Conservation (phyloP, 306 rosid genomes). For the Citrullus mucosospermus region DNA sequence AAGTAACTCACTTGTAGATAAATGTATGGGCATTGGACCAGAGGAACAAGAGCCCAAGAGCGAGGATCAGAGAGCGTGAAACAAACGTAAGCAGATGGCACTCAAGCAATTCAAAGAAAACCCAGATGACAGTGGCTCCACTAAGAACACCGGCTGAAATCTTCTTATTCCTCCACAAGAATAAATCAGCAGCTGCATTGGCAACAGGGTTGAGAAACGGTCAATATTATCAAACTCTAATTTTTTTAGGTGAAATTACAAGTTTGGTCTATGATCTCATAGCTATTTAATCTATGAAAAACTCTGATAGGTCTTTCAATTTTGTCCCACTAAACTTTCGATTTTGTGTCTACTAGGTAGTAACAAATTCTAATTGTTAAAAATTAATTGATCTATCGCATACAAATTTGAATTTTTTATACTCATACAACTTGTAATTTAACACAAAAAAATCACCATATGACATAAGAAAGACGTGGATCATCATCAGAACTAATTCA, state of each 20-base stretch:
- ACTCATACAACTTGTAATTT: background rate
- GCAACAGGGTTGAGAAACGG: background rate
- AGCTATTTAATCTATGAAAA: too few relatives aligned
- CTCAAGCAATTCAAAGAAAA: conserved; percentile 72
- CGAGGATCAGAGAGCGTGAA: conserved; percentile 41
- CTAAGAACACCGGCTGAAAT: conserved; percentile 60
- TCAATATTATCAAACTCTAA: background rate
- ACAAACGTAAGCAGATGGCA: conserved; percentile 75
- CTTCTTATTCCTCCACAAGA: conserved; percentile 89
- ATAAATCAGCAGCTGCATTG: conserved; percentile 77
- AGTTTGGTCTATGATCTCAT: too few relatives aligned
- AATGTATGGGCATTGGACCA: conserved; percentile 84
- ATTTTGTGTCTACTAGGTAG: background rate
- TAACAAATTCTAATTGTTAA: too few relatives aligned
- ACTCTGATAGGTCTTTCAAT: too few relatives aligned
- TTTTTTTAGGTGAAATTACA: too few relatives aligned
- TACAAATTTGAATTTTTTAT: too few relatives aligned
- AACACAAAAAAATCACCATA: background rate
- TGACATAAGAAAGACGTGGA: background rate
- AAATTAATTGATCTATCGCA: background rate
- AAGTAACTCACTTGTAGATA: conserved; percentile 57
- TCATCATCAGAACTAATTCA: background rate
- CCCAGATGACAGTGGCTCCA: conserved; percentile 57
- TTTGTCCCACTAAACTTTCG: too few relatives aligned
- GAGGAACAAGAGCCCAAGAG: conserved; percentile 63